Percentiles rank a stretch among this genome's conserved stretches.
Evolutionary conservation across 73 alveolate genomes (phyloP).

Genomic region (Strombidium stylifer): DNA sequence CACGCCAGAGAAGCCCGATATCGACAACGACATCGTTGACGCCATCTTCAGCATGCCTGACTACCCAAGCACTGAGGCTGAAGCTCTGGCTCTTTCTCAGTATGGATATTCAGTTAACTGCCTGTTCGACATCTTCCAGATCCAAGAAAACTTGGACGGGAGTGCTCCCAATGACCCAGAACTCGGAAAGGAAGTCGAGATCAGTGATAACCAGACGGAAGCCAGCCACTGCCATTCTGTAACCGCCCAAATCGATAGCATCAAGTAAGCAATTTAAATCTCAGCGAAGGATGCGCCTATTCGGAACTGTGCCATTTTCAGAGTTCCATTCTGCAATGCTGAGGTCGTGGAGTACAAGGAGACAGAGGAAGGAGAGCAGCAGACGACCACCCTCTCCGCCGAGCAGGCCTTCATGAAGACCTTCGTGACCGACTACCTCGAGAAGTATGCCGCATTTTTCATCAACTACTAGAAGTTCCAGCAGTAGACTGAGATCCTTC

Average conservation of each 20-base stretch:
- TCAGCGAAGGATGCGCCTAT: conserved; percentile 17
- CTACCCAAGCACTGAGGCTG: conserved; percentile 41
- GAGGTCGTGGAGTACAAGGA: neutral
- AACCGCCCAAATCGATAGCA: neutral
- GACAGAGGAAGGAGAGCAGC: conserved; percentile 23
- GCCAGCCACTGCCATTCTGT: neutral
- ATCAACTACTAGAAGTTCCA: conserved; percentile 19
- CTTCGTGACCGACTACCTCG: neutral
- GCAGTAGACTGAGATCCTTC: conserved; percentile 2
- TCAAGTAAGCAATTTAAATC: neutral
- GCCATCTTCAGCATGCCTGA: conserved; percentile 27
- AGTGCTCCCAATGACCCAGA: conserved; percentile 4
- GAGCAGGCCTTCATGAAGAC: neutral
- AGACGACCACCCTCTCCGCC: conserved; percentile 2
- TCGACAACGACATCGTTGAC: conserved; percentile 26
- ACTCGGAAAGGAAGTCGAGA: neutral
- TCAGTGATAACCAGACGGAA: neutral
- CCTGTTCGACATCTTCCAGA: conserved; percentile 2
- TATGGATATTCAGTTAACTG: conserved; percentile 18
- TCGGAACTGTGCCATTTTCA: neutral
- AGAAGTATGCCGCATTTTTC: neutral
- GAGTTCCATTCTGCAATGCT: neutral
- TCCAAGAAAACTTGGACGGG: neutral
- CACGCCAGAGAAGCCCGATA: neutral
- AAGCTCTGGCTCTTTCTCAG: conserved; percentile 34